Evolutionary conservation across 331 rosid genomes (phyloP).

Genomic region (Rosa hybrid): DNA sequence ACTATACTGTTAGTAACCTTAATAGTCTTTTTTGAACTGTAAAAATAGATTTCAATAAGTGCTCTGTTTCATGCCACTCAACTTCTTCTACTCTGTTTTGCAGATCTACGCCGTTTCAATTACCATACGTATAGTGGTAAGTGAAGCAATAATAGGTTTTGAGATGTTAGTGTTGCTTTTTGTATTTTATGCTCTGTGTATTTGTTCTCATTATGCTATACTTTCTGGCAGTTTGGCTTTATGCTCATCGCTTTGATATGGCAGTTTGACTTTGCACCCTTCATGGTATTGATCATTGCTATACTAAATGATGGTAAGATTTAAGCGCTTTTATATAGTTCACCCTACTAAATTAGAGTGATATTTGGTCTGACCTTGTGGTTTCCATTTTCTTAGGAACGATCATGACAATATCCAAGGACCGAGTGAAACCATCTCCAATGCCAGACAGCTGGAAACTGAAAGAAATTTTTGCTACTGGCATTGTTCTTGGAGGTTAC

Average conservation of each 20-base stretch:
- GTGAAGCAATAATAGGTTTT: slow-evolving; percentile 26
- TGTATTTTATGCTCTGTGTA: background rate
- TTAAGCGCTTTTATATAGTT: background rate
- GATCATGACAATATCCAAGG: slow-evolving; percentile 97
- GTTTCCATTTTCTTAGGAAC: slow-evolving; percentile 55
- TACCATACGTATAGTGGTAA: slow-evolving; percentile 93
- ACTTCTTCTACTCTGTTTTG: slow-evolving; percentile 28
- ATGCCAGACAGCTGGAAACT: slow-evolving; percentile 96
- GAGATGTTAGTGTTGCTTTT: slow-evolving; percentile 3
- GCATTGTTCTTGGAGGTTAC: slow-evolving; percentile 93
- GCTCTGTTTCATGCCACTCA: slow-evolving; percentile 19
- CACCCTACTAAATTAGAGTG: background rate
- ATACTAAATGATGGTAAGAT: slow-evolving; percentile 89
- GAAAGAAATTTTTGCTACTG: slow-evolving; percentile 93
- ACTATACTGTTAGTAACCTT: slow-evolving; percentile 71
- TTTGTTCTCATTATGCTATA: slow-evolving; percentile 21
- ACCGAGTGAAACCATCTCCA: slow-evolving; percentile 97
- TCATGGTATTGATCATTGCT: slow-evolving; percentile 95
- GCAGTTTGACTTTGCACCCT: slow-evolving; percentile 94
- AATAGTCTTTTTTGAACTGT: slow-evolving; percentile 17
- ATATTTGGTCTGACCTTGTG: slow-evolving; percentile 20
- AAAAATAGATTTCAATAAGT: background rate
- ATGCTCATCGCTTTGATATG: slow-evolving; percentile 95
- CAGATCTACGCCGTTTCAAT: slow-evolving; percentile 98
- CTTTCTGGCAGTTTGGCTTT: slow-evolving; percentile 80